Evolutionary conservation across 2,329 filamentous ascomycete genomes (phyloP), one percentile per base, ranked within the genome.

Genomic region (Nakataea oryzae): DNA sequence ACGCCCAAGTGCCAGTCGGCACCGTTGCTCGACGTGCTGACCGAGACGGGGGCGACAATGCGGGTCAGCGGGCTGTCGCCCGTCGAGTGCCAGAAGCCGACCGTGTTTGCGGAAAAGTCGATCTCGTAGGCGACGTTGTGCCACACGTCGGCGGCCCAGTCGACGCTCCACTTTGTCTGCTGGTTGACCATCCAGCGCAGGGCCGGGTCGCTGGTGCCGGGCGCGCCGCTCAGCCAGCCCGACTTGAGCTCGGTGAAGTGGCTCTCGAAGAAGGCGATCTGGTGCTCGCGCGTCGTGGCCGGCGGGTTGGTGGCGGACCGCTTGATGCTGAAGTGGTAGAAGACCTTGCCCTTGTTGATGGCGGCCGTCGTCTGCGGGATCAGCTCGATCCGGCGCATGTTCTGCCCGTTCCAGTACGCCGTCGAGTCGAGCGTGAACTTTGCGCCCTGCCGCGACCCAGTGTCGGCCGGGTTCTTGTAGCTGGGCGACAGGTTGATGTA

Each of bases 81-180:
- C 21, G 84, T 86, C 0, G 86, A 89, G 73, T 90, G 86, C 82
- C 86, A 90, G 74, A 90, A 85, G 14, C 81, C 82, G 32, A 91
- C 86, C 6, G 79, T 84, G 66, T 80, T 76, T 54, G 76, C 80
- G 21, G 73, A 74, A 68, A 91, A 91, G 75, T 91, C 82, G 64
- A 90, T 88, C 71, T 86, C 86, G 69, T 90, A 90, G 58, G 87
- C 88, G 68, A 90, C 79, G 70, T 91, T 91, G 72, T 91, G 87
- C 88, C 88, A 91, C 13, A 86, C 82, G 54, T 80, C 83, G 1
- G 86, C 78, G 61, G 78, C 78, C 72, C 87, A 86, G 64, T 82
- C 77, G 1, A 79, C 78, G 67, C 81, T 82, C 86, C 87, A 91
- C 67, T 88, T 76, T 59, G 79, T 81, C 67, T 79, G 74, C 21